Base-by-base conservation (phyloP, 176 grass and related monocot genomes). In the Ensete ventricosum region DNA sequence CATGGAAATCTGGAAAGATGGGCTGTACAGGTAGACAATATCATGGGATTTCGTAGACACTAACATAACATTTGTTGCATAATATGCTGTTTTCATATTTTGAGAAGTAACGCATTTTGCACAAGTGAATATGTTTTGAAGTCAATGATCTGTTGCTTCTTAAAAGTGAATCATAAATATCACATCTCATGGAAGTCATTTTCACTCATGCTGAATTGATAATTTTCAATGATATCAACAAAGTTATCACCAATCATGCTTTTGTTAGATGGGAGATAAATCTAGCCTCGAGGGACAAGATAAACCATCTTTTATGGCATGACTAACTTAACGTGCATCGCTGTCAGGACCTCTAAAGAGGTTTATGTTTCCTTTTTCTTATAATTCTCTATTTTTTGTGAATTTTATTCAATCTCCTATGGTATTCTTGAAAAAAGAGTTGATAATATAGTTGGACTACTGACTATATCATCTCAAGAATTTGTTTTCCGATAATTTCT, bases 1-100 rank as follows among this genome's bases (percentile, higher is more conserved):
- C 86, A 98, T 86, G 95, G 95, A 72, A 94, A 94, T 85, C 80
- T 98, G 73, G 95, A 98, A 84, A 89, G 82, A 93, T 98, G 95
- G 90, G 95, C 95, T 69, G 86, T 93, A 74, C 95, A 98, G 95
- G 95, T 98, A 89, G 79, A 20, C 29, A 69, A 34, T 21, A 78
- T 53, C 25, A 69, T 16, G 19, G 16, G 14, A 22, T 77, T 14
- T 2, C 52, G 19, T 60, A 52, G 24, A 21, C 3, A 50, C 29
- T 66, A 50, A 4, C 21, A 25, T 34, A 3, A 51, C 48, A 73
- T 43, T 13, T 54, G 69, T 27, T 20, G 54, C 11, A 53, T 73
- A 49, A 50, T 26, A 21, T 62, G 72, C 26, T 55, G 25, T 52
- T 77, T 4, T 43, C 3, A 43, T 43, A 43, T 43, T 43, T 43